Evolutionary conservation across 768 basidiomycete species (phyloP).

Genomic region (Lepiota subincarnata): DNA sequence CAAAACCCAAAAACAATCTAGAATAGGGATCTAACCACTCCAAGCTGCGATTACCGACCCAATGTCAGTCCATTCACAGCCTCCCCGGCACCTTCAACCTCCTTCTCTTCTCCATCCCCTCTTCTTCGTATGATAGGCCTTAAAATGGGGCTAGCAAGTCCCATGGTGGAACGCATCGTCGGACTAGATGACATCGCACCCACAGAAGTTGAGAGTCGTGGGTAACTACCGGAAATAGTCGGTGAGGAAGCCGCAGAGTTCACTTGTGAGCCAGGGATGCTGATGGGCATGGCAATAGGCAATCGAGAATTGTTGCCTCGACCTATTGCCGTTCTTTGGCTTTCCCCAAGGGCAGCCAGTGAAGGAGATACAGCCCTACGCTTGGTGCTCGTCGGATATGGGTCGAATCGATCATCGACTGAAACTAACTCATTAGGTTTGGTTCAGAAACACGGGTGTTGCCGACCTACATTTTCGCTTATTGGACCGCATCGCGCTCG

Average conservation of each 20-base stretch:
- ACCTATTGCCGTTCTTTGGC: constrained; percentile 55
- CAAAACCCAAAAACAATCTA: not conserved
- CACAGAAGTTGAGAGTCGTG: constrained; percentile 44
- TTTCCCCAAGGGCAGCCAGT: constrained; percentile 51
- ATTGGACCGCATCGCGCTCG: constrained; percentile 70
- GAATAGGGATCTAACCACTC: not conserved
- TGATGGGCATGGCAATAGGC: constrained; percentile 65
- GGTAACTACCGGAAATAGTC: constrained; percentile 50
- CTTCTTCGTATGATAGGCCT: constrained; percentile 61
- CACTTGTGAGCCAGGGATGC: constrained; percentile 50
- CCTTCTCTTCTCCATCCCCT: constrained; percentile 58
- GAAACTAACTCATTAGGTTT: constrained; percentile 7
- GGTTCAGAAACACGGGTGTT: not conserved
- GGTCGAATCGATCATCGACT: constrained; percentile 86
- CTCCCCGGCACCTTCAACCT: constrained; percentile 77
- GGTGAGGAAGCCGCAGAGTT: constrained; percentile 74
- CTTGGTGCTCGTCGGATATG: constrained; percentile 74
- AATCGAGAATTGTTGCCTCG: constrained; percentile 43
- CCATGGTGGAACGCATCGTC: constrained; percentile 62
- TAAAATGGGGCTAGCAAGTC: constrained; percentile 73
- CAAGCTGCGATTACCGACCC: constrained; percentile 22
- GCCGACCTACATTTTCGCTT: constrained; percentile 69
- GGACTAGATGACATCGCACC: constrained; percentile 65
- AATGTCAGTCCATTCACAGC: constrained; percentile 64
- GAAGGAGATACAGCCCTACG: constrained; percentile 83